Percentiles rank a stretch among this genome's conserved stretches.
Evolutionary conservation across 2,329 filamentous ascomycete genomes (phyloP).

Genomic region (Colletotrichum gloeosporioides): DNA sequence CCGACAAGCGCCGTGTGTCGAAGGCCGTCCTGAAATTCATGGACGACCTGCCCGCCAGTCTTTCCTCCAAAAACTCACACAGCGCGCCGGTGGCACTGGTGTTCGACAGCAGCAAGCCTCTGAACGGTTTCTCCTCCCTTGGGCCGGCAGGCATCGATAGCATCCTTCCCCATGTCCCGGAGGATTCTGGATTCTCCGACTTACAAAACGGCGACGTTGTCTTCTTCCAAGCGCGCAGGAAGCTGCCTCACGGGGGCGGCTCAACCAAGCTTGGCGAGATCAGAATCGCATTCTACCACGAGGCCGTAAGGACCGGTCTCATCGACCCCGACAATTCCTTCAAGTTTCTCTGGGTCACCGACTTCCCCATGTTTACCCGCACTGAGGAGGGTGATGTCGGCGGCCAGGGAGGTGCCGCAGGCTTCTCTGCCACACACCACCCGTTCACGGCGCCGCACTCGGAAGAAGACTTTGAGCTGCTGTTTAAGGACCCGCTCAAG

Average conservation of each 20-base stretch:
- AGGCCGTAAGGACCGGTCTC: conserved; percentile 68
- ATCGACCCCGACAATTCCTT: conserved; percentile 56
- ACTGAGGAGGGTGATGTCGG: conserved; percentile 66
- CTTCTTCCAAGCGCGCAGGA: conserved; percentile 78
- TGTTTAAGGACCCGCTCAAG: conserved; percentile 73
- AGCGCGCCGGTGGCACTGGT: conserved; percentile 84
- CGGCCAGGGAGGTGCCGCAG: conserved; percentile 78
- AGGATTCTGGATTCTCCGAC: conserved; percentile 28
- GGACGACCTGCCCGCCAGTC: conserved; percentile 63
- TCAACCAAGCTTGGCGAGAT: conserved; percentile 76
- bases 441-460: conserved; percentile 91
- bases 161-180: conserved; percentile 32
- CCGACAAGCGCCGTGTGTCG: conserved; percentile 57
- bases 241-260: conserved; percentile 70
- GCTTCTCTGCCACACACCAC: conserved; percentile 89
- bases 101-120: conserved; percentile 74
- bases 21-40: conserved; percentile 75
- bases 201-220: conserved; percentile 79
- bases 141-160: conserved; percentile 48
- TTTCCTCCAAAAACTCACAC: conserved; percentile 70
- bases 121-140: conserved; percentile 78
- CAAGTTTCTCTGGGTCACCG: conserved; percentile 82
- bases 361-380: conserved; percentile 93
- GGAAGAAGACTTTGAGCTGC: conserved; percentile 72
- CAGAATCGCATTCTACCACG: conserved; percentile 71